Evolutionary conservation across 345 rosid species (phyloP), one percentile per base, ranked within the genome.

Genomic region (Populus euphratica): DNA sequence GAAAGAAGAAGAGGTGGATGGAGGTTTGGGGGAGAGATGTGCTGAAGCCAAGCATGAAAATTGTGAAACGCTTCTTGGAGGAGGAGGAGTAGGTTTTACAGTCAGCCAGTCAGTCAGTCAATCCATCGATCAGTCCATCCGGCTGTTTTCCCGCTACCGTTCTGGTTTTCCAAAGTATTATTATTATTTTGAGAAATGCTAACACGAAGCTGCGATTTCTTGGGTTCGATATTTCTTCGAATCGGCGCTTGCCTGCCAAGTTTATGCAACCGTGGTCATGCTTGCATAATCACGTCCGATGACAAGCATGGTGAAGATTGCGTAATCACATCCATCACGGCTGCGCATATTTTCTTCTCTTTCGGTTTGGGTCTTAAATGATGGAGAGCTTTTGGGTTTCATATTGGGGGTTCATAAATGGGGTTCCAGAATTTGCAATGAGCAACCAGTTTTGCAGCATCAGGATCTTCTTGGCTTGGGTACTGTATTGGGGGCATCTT

Each of bases 11-110:
- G 73, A 72, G 68, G 65, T 88, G 94, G 90, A 83, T 82, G 68
- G 89, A 86, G 36, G 70, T 89, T 41, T 96, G 98, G 98, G 88
- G 90, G 68, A 83, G 77, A 77, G 83, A 86, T 72, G 92, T 93
- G 41, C 1, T 92, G 87, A 84, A 77, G 31, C 89, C 94, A 80
- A 88, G 94, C 88, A 81, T 84, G 84, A 81, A 90, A 85, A 89
- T 88, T 80, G 96, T 92, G 86, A 90, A 82, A 52, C 84, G 81
- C 10, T 96, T 96, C 80, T 78, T 92, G 90, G 81, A 86, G 75
- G 84, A 89, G 89, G 87, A 92, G 54, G n/a, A 23, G 64, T 4
- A 59, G 94, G 88, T 87, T 80, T 81, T 79, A 74, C 86, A 56
- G 6, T 54, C 23, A 20, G 21, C 29, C 29, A 27, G 33, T 31